Conservation (phyloP, 2,329 filamentous ascomycete species). For the Calonectria pauciramosa region DNA sequence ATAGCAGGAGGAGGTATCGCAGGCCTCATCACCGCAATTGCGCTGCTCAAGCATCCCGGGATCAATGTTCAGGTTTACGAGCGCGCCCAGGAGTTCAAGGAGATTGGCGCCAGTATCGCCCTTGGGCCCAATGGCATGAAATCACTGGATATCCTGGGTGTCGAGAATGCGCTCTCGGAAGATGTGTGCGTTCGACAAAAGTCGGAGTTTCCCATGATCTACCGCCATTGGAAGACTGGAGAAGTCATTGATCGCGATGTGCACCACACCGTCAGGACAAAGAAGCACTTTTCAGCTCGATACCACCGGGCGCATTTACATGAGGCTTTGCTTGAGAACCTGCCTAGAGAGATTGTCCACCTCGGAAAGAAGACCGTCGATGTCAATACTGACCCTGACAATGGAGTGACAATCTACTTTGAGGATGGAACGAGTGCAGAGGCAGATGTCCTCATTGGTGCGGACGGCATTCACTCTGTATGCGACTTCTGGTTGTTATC, state of each 20-base stretch:
- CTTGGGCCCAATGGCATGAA: slow-evolving; percentile 67
- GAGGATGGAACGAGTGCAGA: slow-evolving; percentile 59
- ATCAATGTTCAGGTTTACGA: slow-evolving; percentile 65
- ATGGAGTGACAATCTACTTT: slow-evolving; percentile 56
- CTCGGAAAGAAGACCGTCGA: slow-evolving; percentile 57
- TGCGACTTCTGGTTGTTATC: not conserved
- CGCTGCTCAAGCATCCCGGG: slow-evolving; percentile 55
- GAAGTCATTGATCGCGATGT: slow-evolving; percentile 36
- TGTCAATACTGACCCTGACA: slow-evolving; percentile 48
- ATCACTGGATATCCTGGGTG: slow-evolving; percentile 64
- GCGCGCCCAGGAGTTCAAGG: slow-evolving; percentile 59
- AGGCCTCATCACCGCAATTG: slow-evolving; percentile 63
- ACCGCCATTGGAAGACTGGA: slow-evolving; percentile 50
- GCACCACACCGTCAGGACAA: slow-evolving; percentile 56
- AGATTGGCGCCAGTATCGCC: slow-evolving; percentile 63
- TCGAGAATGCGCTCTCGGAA: slow-evolving; percentile 59
- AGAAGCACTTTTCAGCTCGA: slow-evolving; percentile 59
- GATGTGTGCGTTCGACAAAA: slow-evolving; percentile 56
- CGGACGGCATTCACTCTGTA: slow-evolving; percentile 66
- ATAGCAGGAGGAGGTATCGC: slow-evolving; percentile 66
- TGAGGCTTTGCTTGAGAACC: slow-evolving; percentile 59
- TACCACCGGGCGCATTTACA: slow-evolving; percentile 65
- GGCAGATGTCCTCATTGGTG: slow-evolving; percentile 64
- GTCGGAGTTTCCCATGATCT: slow-evolving; percentile 60
- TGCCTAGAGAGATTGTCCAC: slow-evolving; percentile 57